These are phyloP conservation scores for Exophiala sideris DNA, from an alignment of 2,329 filamentous ascomycete genomes.

Conservation along the genomic window DNA sequence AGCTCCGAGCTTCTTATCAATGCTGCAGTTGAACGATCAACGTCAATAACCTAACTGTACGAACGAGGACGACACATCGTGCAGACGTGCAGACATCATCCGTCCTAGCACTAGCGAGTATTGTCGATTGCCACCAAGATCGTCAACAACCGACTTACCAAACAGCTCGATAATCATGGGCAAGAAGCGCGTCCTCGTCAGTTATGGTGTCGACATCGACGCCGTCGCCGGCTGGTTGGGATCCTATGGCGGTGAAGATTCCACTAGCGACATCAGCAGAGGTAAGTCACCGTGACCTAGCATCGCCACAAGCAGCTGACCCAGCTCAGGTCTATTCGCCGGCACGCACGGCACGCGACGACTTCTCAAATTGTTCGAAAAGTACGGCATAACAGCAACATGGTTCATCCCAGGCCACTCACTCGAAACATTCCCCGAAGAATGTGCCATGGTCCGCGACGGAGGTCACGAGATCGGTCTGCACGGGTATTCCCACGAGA, in stretches of 20 bases:
- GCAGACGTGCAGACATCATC: too few relatives aligned
- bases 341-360: conserved; percentile 64
- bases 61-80: too few relatives aligned
- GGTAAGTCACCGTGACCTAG: conserved; percentile 39
- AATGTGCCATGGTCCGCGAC: conserved; percentile 60
- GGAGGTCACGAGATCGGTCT: conserved; percentile 64
- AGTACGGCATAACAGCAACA: conserved; percentile 67
- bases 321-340: conserved; percentile 56
- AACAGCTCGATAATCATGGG: conserved; percentile 25
- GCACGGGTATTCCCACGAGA: conserved; percentile 73
- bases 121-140: too few relatives aligned
- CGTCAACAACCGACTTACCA: background rate
- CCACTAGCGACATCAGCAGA: conserved; percentile 67
- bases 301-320: background rate
- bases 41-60: too few relatives aligned
- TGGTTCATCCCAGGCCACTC: conserved; percentile 65
- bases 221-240: conserved; percentile 75
- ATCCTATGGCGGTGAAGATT: conserved; percentile 71
- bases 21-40: too few relatives aligned
- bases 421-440: conserved; percentile 64
- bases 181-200: conserved; percentile 53
- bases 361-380: conserved; percentile 67
- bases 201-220: conserved; percentile 71
- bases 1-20: too few relatives aligned
- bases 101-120: too few relatives aligned